phyloP scores from a whole-genome alignment of 495 filamentous ascomycete genomes.

The Penicillium riverlandense region DNA sequence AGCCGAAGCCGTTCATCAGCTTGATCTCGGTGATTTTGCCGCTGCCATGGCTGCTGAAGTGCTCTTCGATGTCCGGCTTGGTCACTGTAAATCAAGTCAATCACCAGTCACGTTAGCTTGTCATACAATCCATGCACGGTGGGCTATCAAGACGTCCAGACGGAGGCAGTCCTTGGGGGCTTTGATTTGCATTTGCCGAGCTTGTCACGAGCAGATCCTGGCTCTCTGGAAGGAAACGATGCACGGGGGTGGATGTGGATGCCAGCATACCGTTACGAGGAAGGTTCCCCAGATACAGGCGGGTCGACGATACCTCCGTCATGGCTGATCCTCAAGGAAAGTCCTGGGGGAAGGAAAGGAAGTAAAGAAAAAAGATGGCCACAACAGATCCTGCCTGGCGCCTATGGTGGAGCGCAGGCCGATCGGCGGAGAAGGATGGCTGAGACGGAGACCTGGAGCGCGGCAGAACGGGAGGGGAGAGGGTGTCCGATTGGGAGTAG shows the following conservation, averaged over 20 bases:
- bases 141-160: conserved; percentile 1
- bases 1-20: conserved; percentile 99
- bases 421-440: conserved; percentile 8
- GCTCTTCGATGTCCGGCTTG: conserved; percentile 91
- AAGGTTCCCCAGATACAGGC: conserved; percentile 96
- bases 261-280: conserved; percentile 84
- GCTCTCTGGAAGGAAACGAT: background rate
- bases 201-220: too few species aligned
- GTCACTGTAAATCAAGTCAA: conserved; percentile 56
- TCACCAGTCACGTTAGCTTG: conserved; percentile 19
- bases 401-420: background rate
- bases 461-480: background rate
- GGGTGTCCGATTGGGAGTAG: too few species aligned
- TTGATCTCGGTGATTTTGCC: conserved; percentile 98
- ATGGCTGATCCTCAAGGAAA: conserved; percentile 21
- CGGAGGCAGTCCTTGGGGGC: background rate
- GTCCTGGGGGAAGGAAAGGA: background rate
- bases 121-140: conserved; percentile 1
- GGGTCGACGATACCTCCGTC: conserved; percentile 77
- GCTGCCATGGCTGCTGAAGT: conserved; percentile 91
- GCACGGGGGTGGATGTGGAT: conserved; percentile 23
- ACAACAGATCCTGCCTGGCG: background rate
- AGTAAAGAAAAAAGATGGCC: conserved; percentile 9
- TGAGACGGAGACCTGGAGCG: background rate
- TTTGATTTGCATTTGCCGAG: too few species aligned